Percentiles rank a stretch among this genome's conserved stretches.
Conservation (phyloP, 805 yeast genomes). For the Saturnispora zaruensis region DNA sequence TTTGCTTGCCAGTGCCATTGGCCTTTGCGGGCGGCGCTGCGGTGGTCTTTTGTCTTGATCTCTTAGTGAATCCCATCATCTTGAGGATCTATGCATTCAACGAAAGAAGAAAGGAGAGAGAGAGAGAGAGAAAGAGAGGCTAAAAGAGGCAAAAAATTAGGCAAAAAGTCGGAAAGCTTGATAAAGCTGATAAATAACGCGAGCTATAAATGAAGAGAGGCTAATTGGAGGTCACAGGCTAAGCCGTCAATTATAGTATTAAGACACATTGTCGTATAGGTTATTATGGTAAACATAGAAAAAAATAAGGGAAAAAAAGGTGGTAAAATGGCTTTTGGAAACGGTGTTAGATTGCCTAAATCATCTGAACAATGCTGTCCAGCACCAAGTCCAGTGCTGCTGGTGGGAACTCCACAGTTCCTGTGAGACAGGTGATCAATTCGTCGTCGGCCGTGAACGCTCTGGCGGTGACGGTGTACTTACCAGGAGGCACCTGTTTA, state of each 20-base stretch:
- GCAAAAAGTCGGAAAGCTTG: neutral
- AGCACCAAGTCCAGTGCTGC: slow-evolving; percentile 1
- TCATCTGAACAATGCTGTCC: neutral
- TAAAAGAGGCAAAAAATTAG: neutral
- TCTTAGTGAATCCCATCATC: slow-evolving; percentile 23
- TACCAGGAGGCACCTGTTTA: slow-evolving; percentile 90
- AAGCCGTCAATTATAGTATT: neutral
- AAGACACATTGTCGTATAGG: neutral
- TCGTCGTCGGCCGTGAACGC: slow-evolving; percentile 83
- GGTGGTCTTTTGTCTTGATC: slow-evolving; percentile 51
- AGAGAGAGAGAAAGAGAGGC: slow-evolving; percentile 1
- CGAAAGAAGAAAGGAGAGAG: too few relatives aligned
- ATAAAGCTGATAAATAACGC: neutral
- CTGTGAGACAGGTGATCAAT: slow-evolving; percentile 76
- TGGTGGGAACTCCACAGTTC: slow-evolving; percentile 50
- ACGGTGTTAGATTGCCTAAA: neutral
- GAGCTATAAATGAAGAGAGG: neutral
- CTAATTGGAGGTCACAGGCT: neutral
- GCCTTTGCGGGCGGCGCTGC: slow-evolving; percentile 22
- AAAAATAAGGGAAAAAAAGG: neutral
- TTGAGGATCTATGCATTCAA: neutral
- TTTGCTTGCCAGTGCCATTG: slow-evolving; percentile 29
- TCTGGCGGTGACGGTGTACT: slow-evolving; percentile 75
- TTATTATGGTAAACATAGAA: neutral
- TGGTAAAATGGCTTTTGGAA: neutral